These are phyloP conservation scores for Penicillium atrosanguineum DNA, from an alignment of 495 filamentous ascomycete species.

Conservation along the genomic window DNA sequence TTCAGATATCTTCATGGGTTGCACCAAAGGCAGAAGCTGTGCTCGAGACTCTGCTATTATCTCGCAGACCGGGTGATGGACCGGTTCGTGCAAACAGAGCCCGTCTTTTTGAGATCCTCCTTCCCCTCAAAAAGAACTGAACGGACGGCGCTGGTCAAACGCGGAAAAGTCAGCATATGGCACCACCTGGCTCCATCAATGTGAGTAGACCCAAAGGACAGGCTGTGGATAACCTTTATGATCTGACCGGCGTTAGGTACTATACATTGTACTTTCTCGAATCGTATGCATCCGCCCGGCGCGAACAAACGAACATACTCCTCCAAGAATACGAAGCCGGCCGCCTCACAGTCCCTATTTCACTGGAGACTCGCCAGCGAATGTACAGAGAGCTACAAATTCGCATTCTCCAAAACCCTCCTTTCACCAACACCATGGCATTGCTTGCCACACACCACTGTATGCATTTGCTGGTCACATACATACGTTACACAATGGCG, in stretches of 20 bases:
- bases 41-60: slow-evolving; percentile 41
- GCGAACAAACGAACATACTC: slow-evolving; percentile 42
- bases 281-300: slow-evolving; percentile 37
- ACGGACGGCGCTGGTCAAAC: slow-evolving; percentile 33
- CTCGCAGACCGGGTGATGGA: slow-evolving; percentile 46
- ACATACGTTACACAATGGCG: slow-evolving; percentile 38
- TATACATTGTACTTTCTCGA: slow-evolving; percentile 44
- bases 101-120: slow-evolving; percentile 28
- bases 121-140: slow-evolving; percentile 32
- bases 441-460: slow-evolving; percentile 48
- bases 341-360: slow-evolving; percentile 37
- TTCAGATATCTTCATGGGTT: slow-evolving; percentile 42
- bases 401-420: slow-evolving; percentile 41
- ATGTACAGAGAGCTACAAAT: slow-evolving; percentile 42
- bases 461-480: slow-evolving; percentile 42
- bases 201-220: slow-evolving; percentile 21
- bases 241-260: slow-evolving; percentile 27
- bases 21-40: slow-evolving; percentile 39
- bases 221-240: neutral
- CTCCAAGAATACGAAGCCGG: slow-evolving; percentile 43
- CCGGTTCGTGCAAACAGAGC: slow-evolving; percentile 34
- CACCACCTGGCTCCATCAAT: slow-evolving; percentile 43
- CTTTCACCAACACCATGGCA: slow-evolving; percentile 42
- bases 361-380: slow-evolving; percentile 28
- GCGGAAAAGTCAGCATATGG: slow-evolving; percentile 33